Base-by-base conservation (phyloP, 495 filamentous ascomycete species). In the Daldinia concentrica region DNA sequence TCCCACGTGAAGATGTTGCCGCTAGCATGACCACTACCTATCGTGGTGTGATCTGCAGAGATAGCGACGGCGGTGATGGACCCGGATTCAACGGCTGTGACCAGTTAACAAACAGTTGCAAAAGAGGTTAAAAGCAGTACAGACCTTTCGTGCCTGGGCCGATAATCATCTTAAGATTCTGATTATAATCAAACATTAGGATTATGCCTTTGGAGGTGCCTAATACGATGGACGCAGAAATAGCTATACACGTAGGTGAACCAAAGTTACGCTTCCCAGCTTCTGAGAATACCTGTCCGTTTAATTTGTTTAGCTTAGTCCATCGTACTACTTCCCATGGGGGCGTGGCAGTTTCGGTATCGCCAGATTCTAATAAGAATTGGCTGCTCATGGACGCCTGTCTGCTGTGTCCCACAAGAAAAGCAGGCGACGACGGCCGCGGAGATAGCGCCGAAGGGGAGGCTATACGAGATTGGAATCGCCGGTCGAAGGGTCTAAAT, bases 1-100 rank as follows among this genome's bases (percentile, higher is more conserved):
- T 99, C 95, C 95, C 95, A 99, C 2, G 95, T 98, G 73, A 97
- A 99, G 17, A 99, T 98, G 77, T 90, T 89, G 14, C 95, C 95
- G 68, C 89, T 92, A 12, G 89, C 89, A 86, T 99, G 95, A 2
- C 95, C 95, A 50, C 89, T 91, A 34, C 93, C 95, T 72, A 98
- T 85, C 15, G 93, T 97, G 6, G 92, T 90, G 79, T 98, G 92
- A 74, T 99, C 95, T 50, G 94, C 95, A 29, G 95, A 97, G 62
- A 98, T 88, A 6, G 94, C 93, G 59, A 99, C 82, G 22, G 95
- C 87, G 7, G 93, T 95, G 50, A 99, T 86, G 57, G 93, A 84
- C 0, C 95, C 95, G 68, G 90, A 94, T 83, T 98, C 95, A 32
- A 97, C 85, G 78, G 95, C 95, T 95, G 73, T 22, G 22, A 34